Percentiles rank a stretch among this genome's conserved stretches.
Conservation (phyloP, 345 rosid species). For the Pseudoturritis turrita region DNA sequence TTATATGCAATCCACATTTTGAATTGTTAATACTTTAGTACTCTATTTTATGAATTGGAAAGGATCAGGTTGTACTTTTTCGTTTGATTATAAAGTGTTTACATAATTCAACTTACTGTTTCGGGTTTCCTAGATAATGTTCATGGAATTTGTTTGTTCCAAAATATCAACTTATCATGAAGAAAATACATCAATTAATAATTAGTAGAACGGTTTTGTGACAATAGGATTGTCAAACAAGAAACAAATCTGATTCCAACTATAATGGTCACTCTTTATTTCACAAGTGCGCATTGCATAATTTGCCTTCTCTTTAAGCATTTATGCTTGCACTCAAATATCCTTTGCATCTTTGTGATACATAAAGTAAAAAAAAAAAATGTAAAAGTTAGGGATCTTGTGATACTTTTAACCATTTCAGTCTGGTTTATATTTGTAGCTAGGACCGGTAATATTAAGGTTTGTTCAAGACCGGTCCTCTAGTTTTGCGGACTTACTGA, state of each 20-base stretch:
- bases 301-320: neutral
- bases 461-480: neutral
- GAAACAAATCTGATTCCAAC: neutral
- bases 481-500: neutral
- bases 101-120: neutral
- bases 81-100: neutral
- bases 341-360: neutral
- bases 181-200: neutral
- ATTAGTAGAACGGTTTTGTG: neutral
- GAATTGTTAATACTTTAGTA: neutral
- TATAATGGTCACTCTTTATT: neutral
- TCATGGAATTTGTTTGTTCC: neutral
- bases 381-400: neutral
- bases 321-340: slow-evolving; percentile 5
- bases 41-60: neutral
- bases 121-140: neutral
- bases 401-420: neutral
- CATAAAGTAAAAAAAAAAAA: neutral
- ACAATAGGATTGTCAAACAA: neutral
- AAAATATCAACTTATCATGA: neutral
- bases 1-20: neutral
- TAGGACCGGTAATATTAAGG: neutral
- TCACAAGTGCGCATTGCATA: slow-evolving; percentile 16
- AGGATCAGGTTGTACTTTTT: neutral
- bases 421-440: neutral